These are phyloP conservation scores for Alternaria brassicicola DNA, from an alignment of 2,329 filamentous ascomycete genomes.

Conservation along the genomic window DNA sequence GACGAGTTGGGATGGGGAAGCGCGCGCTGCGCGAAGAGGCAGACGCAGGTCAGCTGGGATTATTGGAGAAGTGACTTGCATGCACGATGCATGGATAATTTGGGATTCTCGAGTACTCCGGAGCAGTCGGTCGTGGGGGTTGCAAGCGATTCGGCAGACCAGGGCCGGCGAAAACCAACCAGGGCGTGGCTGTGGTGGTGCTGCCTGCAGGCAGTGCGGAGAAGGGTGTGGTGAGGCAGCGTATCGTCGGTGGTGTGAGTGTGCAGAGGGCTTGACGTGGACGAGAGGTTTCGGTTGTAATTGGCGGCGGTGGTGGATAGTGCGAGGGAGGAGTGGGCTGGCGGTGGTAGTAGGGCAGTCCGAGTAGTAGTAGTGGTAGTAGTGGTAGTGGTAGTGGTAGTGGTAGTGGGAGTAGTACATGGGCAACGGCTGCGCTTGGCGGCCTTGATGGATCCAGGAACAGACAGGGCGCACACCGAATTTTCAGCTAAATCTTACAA, in stretches of 20 bases:
- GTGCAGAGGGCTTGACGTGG: background rate
- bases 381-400: too few relatives aligned
- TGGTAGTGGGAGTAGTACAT: slow-evolving; percentile 6
- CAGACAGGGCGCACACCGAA: slow-evolving; percentile 14
- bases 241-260: background rate
- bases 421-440: slow-evolving; percentile 10
- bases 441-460: slow-evolving; percentile 8
- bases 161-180: slow-evolving; percentile 15
- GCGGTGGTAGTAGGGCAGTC: slow-evolving; percentile 5
- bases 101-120: slow-evolving; percentile 28
- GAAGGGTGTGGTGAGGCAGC: slow-evolving; percentile 7
- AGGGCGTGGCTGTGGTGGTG: background rate
- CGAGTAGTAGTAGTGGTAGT: slow-evolving; percentile 2
- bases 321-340: slow-evolving; percentile 1
- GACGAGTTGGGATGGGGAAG: slow-evolving; percentile 34
- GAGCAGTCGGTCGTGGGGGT: slow-evolving; percentile 30
- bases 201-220: slow-evolving; percentile 16
- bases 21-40: slow-evolving; percentile 40
- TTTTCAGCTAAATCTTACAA: slow-evolving; percentile 18
- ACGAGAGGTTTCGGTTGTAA: background rate
- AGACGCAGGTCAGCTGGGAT: slow-evolving; percentile 36
- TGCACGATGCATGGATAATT: slow-evolving; percentile 26
- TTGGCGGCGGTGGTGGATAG: slow-evolving; percentile 3
- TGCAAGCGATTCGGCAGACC: slow-evolving; percentile 26
- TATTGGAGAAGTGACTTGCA: slow-evolving; percentile 20